These are phyloP conservation scores for Astrothelium subdiscretum DNA, from an alignment of 495 filamentous ascomycete genomes.

Conservation along the genomic window DNA sequence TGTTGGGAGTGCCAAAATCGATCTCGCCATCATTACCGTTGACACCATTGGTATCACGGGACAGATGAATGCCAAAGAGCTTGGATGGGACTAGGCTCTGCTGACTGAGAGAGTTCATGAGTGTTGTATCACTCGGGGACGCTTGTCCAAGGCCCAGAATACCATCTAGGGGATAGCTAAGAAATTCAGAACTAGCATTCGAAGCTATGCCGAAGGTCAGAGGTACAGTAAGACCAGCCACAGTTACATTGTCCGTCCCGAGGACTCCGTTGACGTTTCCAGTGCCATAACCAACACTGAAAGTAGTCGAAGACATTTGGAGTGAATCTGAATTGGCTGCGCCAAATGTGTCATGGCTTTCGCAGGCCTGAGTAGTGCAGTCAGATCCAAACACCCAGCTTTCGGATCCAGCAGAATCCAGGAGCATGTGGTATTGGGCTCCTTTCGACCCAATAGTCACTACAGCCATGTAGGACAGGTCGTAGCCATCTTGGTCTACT, in stretches of 20 bases:
- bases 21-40: slow-evolving; percentile 55
- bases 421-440: slow-evolving; percentile 56
- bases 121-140: slow-evolving; percentile 39
- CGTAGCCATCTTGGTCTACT: slow-evolving; percentile 62
- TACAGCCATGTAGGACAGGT: slow-evolving; percentile 65
- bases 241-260: slow-evolving; percentile 48
- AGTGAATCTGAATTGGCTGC: slow-evolving; percentile 46
- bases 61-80: slow-evolving; percentile 56
- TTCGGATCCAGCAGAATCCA: slow-evolving; percentile 69
- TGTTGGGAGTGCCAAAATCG: slow-evolving; percentile 62
- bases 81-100: slow-evolving; percentile 49
- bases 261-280: slow-evolving; percentile 53
- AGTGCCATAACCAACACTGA: slow-evolving; percentile 57
- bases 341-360: slow-evolving; percentile 55
- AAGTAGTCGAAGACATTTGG: slow-evolving; percentile 35
- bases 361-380: slow-evolving; percentile 52
- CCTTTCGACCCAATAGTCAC: slow-evolving; percentile 54
- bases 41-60: slow-evolving; percentile 45
- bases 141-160: slow-evolving; percentile 64
- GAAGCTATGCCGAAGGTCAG: slow-evolving; percentile 60
- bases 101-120: slow-evolving; percentile 49
- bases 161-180: slow-evolving; percentile 71
- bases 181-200: slow-evolving; percentile 55
- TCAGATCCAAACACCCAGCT: slow-evolving; percentile 65
- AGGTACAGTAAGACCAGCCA: slow-evolving; percentile 50